Evolutionary conservation across 805 yeast species (phyloP), one percentile per base, ranked within the genome.

Genomic region (Blastobotrys peoriensis): DNA sequence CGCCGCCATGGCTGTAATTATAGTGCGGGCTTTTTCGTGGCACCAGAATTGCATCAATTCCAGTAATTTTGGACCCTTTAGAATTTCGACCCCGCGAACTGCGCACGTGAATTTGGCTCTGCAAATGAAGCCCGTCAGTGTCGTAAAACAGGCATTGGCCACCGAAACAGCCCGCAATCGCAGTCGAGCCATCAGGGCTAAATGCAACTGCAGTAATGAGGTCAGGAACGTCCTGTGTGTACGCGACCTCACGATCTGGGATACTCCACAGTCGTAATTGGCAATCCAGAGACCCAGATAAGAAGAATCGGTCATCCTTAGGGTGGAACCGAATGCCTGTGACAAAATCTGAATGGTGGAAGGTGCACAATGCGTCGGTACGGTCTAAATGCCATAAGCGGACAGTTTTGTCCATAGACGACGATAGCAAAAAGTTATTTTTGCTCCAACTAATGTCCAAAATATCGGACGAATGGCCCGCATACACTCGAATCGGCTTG

Each of bases 361-460:
- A 88, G 0, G 79, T 71, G 39, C 82, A 73, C 15, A 89, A 65
- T 41, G 86, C 78, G 13, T 68, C 71, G 1, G 64, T 65, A 40
- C 89, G 71, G 33, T 84, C 86, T 9, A 83, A 74, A 61, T 89
- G 94, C 96, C 97, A 89, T 38, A 89, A 65, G 51, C 77, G 76
- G 2, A 80, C 95, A 0, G 94, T 82, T 50, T 77, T 74, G 63
- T 89, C 98, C 82, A 85, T 83, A 1, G 95, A 83, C 3, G 93
- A 81, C 0, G 93, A 73, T 1, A 87, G 60, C 23, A 91, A 60
- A 54, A 89, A 89, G 59, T 82, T 82, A 63, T 87, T 88, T 54
- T 81, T 82, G 41, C 94, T 83, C 97, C 97, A 89, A 55, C 85
- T 86, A 27, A 89, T 58, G 8, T 84, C 77, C n/a, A 86, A 61